Base-by-base conservation (phyloP, 2,329 filamentous ascomycete species). In the Periglandula ipomoeae region DNA sequence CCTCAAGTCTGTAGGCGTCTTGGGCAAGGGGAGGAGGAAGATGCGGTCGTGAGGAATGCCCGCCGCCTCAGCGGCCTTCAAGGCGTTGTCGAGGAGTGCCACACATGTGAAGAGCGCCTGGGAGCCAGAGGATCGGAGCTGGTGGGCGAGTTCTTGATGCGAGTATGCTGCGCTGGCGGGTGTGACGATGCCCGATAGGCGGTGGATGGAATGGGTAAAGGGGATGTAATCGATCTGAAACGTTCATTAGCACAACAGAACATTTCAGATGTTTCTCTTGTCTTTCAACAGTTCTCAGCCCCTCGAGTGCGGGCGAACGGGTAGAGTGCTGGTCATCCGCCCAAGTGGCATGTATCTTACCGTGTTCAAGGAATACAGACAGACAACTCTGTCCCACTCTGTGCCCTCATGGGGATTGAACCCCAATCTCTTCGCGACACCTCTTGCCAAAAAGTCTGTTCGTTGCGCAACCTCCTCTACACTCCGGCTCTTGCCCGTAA, bases 321-420 rank as follows among this genome's bases (percentile, higher is more conserved):
- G n/a, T n/a, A n/a, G n/a, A n/a, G n/a, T n/a, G n/a, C n/a, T n/a
- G n/a, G n/a, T n/a, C n/a, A n/a, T n/a, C n/a, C n/a, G n/a, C n/a
- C n/a, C n/a, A 30, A 5, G 26, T 6, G 26, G 26, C 26, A 30
- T 8, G 9, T 32, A 15, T 10, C 30, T 30, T 24, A 88, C 85
- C 26, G 87, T 88, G 62, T 94, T 94, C 51, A 89, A 66, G n/a
- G 84, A 83, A 67, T 87, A 94, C 24, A 90, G 70, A 4, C 74
- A 84, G 43, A 88, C 71, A 22, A 90, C 85, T 64, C 89, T 89
- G 59, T 93, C 87, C 84, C 84, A 93, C 62, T 90, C 85, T 0
- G 79, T 79, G 11, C 84, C 87, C 49, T 80, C 65, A 55, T 87
- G 83, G 7, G 84, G 80, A 41, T 75, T 65, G 75, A 87, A 89